Base-by-base conservation (phyloP, 768 basidiomycete species). In the Coprinellus micaceus region DNA sequence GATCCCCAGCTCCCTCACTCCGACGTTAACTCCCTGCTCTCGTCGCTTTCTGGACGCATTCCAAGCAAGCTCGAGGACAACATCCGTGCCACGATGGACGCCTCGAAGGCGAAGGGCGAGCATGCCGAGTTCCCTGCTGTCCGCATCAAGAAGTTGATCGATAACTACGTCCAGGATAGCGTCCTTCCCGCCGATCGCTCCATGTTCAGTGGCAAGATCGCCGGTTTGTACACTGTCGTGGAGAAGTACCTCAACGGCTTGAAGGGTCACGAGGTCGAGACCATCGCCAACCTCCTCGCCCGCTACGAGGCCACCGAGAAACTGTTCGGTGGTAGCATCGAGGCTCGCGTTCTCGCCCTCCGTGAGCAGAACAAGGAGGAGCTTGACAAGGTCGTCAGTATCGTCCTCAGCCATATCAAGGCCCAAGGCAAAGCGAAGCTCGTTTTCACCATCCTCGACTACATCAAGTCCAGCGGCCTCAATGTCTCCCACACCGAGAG, bases 341-440 rank as follows among this genome's bases (percentile, higher is more conserved):
- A 98, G 72, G 88, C 92, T 48, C 86, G 94, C 39, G 88, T 98
- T 49, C 79, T 98, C 56, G 82, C 86, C 50, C 82, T 99, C 39
- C 84, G 97, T 53, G 97, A 98, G 51, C 87, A 94, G 63, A 72
- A 95, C 78, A 96, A 95, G 75, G 92, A 94, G 59, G 81, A 94
- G 62, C 83, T 97, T 36, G 94, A 98, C 70, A 85, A 86, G 56
- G 97, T 91, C 30, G 86, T 89, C 45, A 80, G 80, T 45, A 76
- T 95, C 28, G 93, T 98, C 17, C 81, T 98, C 51, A 96, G 95
- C 56, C 97, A 99, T 71, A 92, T 94, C 77, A 96, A 94, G 73
- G 94, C 92, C 7, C 88, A 90, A 61, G 85, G 88, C 74, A 98
- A 98, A 77, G 85, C 86, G 61, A 94, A 91, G 68, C 80, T 98